Conservation (phyloP, 352 stramenopile species). For the Phytophthora ramorum region DNA sequence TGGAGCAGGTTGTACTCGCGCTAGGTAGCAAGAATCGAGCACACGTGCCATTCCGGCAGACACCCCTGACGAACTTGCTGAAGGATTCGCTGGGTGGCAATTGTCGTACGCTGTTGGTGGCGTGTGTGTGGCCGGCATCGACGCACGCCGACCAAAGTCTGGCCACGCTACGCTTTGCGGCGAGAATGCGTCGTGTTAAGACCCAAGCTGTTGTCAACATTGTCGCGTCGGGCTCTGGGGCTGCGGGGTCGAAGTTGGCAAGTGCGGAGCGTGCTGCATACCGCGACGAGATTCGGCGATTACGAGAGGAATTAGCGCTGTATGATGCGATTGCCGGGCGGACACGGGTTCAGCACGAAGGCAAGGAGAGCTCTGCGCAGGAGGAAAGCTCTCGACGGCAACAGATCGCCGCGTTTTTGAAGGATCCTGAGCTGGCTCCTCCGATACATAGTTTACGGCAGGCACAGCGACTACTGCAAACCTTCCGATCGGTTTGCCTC, state of each 20-base stretch:
- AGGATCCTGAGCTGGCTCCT: conserved; percentile 29
- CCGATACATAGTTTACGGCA: conserved; percentile 59
- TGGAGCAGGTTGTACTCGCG: conserved; percentile 92
- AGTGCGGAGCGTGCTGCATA: conserved; percentile 29
- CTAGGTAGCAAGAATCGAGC: conserved; percentile 87
- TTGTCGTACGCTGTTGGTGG: conserved; percentile 83
- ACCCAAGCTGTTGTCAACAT: conserved; percentile 79
- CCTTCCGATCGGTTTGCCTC: conserved; percentile 55
- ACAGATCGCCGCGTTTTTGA: conserved; percentile 43
- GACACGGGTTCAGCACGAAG: conserved; percentile 42
- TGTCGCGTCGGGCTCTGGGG: conserved; percentile 11
- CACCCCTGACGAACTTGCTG: conserved; percentile 92
- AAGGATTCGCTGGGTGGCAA: conserved; percentile 90
- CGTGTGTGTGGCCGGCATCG: conserved; percentile 84
- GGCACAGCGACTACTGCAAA: conserved; percentile 48
- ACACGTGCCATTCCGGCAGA: conserved; percentile 94
- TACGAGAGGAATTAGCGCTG: conserved; percentile 68
- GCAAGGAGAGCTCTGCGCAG: conserved; percentile 19
- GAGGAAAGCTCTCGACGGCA: conserved; percentile 34
- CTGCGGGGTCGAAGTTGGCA: conserved; percentile 15
- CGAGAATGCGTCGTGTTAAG: conserved; percentile 87
- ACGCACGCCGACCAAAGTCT: conserved; percentile 84
- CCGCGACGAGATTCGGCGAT: conserved; percentile 58
- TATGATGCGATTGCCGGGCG: conserved; percentile 66
- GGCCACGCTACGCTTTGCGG: conserved; percentile 92